These are phyloP conservation scores for Blastobotrys arbuscula DNA, from an alignment of 1,139 yeast genomes.

Conservation along the genomic window DNA sequence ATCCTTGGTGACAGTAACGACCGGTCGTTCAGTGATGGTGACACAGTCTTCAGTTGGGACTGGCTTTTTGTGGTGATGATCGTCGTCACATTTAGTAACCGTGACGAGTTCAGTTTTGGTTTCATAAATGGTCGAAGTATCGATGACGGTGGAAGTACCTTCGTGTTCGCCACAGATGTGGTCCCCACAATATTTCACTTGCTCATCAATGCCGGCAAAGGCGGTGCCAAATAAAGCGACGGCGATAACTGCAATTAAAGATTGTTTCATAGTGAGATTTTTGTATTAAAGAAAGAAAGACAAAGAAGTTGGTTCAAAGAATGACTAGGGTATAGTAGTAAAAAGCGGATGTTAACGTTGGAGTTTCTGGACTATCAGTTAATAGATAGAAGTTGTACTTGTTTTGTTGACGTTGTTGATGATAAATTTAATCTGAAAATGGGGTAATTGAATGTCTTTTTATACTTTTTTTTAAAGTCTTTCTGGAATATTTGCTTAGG, in stretches of 20 bases:
- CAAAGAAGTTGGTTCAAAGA: not conserved
- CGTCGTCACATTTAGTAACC: not conserved
- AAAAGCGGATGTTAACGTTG: not conserved
- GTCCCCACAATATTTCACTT: conserved; percentile 3
- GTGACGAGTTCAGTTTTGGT: not conserved
- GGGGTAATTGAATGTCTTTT: not conserved
- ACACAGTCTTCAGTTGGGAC: not conserved
- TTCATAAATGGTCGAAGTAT: not conserved
- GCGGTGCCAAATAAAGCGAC: not conserved
- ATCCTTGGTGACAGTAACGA: conserved; percentile 1
- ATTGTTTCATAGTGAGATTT: not conserved
- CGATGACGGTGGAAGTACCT: conserved; percentile 4
- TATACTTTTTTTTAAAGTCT: not conserved
- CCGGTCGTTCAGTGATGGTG: conserved; percentile 1
- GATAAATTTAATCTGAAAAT: not conserved
- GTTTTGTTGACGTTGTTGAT: not conserved
- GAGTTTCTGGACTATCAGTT: not conserved
- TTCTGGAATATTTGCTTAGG: too few species aligned
- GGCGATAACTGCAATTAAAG: not conserved
- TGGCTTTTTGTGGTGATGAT: not conserved
- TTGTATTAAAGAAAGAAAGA: not conserved
- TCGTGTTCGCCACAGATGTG: conserved; percentile 3
- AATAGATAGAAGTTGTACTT: not conserved
- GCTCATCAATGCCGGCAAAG: not conserved
- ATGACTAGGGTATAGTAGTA: not conserved